Conservation (phyloP, 2,329 filamentous ascomycete genomes). For the Fusarium protoensiforme region DNA sequence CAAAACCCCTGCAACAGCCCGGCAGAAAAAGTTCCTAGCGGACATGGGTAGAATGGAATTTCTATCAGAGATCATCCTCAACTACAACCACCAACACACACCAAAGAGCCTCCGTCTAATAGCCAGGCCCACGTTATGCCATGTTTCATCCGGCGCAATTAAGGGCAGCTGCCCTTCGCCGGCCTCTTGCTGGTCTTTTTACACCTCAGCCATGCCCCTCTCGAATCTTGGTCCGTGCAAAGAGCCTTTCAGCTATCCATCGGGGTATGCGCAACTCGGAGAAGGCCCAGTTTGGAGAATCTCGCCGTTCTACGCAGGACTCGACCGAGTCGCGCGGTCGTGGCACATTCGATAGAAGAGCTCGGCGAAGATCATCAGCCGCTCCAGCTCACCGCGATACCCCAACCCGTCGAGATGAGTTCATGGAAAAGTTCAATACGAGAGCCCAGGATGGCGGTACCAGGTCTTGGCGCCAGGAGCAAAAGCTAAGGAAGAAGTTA, state of each 20-base stretch:
- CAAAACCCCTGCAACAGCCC: slow-evolving; percentile 8
- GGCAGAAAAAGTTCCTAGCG: slow-evolving; percentile 45
- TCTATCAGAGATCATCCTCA: slow-evolving; percentile 2
- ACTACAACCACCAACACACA: background rate
- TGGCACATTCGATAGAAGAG: background rate
- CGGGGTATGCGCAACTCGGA: slow-evolving; percentile 68
- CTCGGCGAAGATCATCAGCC: background rate
- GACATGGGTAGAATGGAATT: slow-evolving; percentile 17
- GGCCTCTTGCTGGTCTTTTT: slow-evolving; percentile 24
- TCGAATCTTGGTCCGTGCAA: slow-evolving; percentile 39
- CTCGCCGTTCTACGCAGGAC: slow-evolving; percentile 13
- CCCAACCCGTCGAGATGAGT: slow-evolving; percentile 21
- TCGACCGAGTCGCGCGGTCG: background rate
- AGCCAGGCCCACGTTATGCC: slow-evolving; percentile 30
- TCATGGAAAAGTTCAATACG: slow-evolving; percentile 36
- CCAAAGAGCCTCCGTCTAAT: background rate
- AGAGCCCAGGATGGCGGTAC: slow-evolving; percentile 44
- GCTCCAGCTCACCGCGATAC: slow-evolving; percentile 2
- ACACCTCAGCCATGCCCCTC: slow-evolving; percentile 12
- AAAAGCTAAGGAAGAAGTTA: slow-evolving; percentile 65
- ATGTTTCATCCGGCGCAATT: slow-evolving; percentile 43
- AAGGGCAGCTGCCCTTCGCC: slow-evolving; percentile 35
- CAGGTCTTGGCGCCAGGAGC: slow-evolving; percentile 46
- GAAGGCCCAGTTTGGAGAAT: slow-evolving; percentile 44
- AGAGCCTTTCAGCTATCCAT: slow-evolving; percentile 73